Evolutionary conservation across 305 asterid species (phyloP), one percentile per base, ranked within the genome.

Genomic region (Fraxinus greggii): DNA sequence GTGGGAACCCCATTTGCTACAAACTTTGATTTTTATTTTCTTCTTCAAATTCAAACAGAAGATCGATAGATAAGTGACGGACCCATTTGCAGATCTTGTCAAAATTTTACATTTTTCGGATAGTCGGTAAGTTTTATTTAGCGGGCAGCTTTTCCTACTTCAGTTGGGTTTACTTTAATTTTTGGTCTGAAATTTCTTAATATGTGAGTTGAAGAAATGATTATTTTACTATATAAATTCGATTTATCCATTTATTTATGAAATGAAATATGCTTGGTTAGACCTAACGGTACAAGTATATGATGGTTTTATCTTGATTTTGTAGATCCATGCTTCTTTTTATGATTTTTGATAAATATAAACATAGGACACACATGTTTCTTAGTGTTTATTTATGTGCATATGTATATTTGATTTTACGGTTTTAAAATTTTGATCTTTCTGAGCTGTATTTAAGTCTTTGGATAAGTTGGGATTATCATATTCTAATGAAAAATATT

Each of bases 111-210:
- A 45, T 28, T 42, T 72, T 40, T 63, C 24, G 74, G 77, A 81
- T 56, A 33, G 48, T 73, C n/a, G 88, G 88, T 82, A 75, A 82
- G 88, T 82, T 82, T 17, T 1, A 17, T 40, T 69, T 54, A 7
- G 0, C 7, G 9, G 21, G 2, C 40, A 28, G 6, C 10, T 35
- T 35, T 7, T 45, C 72, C 79, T 73, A 59, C 36, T 75, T 75
- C 59, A 7, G 75, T 70, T 31, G 76, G 83, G 85, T 81, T 82
- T 83, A 85, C 85, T 85, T 82, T 81, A 35, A 1, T 81, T 73
- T 77, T 72, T 38, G 12, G 76, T 67, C 45, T 19, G 61, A 35
- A 13, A 1, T 7, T 76, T 69, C 32, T 61, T 77, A 72, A 70
- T 82, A 2, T 10, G 36, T 79, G 23, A 32, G 35, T 61, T 72